Percentiles rank a stretch among this genome's conserved stretches.
Evolutionary conservation across 345 rosid species (phyloP).

Genomic region (Pistacia integerrima): DNA sequence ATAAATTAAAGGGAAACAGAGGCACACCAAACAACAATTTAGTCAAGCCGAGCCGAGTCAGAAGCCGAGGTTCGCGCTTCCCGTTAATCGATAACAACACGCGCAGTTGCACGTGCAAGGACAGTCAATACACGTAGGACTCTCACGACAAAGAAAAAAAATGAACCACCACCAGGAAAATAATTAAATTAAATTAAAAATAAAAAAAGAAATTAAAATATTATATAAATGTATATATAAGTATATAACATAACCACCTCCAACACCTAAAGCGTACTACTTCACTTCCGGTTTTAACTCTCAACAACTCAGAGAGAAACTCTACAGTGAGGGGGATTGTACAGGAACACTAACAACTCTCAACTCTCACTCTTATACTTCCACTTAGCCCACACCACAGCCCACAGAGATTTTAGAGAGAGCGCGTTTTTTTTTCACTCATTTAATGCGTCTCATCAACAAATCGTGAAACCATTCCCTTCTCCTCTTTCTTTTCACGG

Average conservation of each 20-base stretch:
- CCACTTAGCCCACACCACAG: background rate
- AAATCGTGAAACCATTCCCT: constrained; percentile 27
- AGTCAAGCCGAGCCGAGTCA: constrained; percentile 48
- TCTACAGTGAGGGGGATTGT: constrained; percentile 10
- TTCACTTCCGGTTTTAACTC: constrained; percentile 26
- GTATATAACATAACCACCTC: constrained; percentile 12
- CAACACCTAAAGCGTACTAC: background rate
- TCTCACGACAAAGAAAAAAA: constrained; percentile 3
- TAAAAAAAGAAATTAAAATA: background rate
- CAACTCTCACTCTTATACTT: background rate
- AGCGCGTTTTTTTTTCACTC: constrained; percentile 11
- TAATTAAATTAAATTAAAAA: background rate
- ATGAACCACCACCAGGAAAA: constrained; percentile 1
- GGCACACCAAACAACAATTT: constrained; percentile 7
- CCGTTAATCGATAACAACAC: constrained; percentile 42
- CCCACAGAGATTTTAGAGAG: constrained; percentile 15
- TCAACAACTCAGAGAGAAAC: background rate
- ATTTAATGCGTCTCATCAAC: constrained; percentile 38
- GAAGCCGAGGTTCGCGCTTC: constrained; percentile 59
- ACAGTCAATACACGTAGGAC: constrained; percentile 38
- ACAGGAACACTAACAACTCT: constrained; percentile 8
- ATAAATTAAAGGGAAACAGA: background rate
- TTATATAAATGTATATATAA: constrained; percentile 12
- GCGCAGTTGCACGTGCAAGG: constrained; percentile 60
- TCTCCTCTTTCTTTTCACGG: constrained; percentile 10